Base-by-base conservation (phyloP, 2,329 filamentous ascomycete species). In the Graphiopsis chlorocephala region DNA sequence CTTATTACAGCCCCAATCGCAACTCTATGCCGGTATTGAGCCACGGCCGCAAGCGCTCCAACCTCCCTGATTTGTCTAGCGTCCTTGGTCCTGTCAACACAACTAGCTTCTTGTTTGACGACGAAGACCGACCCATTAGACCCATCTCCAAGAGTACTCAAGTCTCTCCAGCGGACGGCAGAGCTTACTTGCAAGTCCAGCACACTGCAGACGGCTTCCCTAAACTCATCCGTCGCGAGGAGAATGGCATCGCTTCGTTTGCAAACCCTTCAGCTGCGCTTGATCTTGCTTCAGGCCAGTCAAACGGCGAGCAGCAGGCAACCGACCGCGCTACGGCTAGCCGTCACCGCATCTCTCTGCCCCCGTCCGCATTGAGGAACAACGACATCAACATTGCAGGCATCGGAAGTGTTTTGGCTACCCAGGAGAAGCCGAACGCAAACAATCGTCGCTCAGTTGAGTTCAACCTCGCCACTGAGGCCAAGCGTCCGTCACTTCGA, bases 1-100 rank as follows among this genome's bases (percentile, higher is more conserved):
- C 55, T 28, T 12, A n/a, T 28, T 11, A 35, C 28, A 96, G 92
- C 70, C 84, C 89, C 66, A 96, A 97, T 76, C 90, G 94, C 69
- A 96, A 96, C 78, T 97, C 94, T 4, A 93, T 97, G 90, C 94
- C 94, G 33, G 90, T 94, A 60, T 92, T 90, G 56, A 85, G 85
- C 66, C 86, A 88, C 69, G 86, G 89, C 69, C 86, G 89, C 68
- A 80, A 88, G 71, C 88, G 90, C 88, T 89, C 69, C 84, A 70
- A 75, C 66, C 74, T 79, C 56, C 76, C 80, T 48, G 81, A 82
- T 64, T 73, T 81, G 47, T 75, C 76, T 48, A 77, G 79, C 26
- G 77, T 88, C 71, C 77, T 96, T 64, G 93, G 95, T 67, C 89
- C 91, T 70, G 92, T 92, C 73, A 93, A 95, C 79, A 93, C 91